These are phyloP conservation scores for Cordyceps cateniannulata DNA, from an alignment of 2,329 filamentous ascomycete species.

Conservation along the genomic window DNA sequence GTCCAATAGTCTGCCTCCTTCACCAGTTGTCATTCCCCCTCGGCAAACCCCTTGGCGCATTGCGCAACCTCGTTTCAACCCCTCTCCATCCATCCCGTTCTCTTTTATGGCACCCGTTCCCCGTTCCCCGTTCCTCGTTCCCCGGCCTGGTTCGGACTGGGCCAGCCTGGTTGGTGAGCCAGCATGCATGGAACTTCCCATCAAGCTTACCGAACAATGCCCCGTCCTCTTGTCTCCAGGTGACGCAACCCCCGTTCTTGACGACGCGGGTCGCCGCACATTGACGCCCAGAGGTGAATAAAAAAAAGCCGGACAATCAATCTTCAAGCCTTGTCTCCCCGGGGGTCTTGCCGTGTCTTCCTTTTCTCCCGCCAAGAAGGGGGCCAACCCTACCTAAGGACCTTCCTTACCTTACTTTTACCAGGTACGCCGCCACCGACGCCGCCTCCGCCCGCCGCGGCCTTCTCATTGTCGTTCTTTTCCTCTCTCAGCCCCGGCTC, in stretches of 20 bases:
- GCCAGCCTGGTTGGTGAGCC: neutral
- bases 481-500: neutral
- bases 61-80: no score
- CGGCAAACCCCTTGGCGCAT: no score
- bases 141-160: neutral
- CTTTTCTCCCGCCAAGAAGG: neutral
- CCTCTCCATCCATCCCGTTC: no score
- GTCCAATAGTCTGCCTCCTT: no score
- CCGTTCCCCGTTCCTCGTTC: neutral
- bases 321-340: neutral
- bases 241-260: neutral
- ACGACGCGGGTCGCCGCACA: neutral
- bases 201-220: neutral
- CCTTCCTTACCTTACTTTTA: no score
- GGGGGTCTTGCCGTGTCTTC: neutral
- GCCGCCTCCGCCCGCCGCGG: slow-evolving; percentile 12
- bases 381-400: neutral
- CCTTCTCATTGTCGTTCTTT: slow-evolving; percentile 11
- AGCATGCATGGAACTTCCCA: neutral
- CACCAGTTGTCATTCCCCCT: no score
- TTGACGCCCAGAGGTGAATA: neutral
- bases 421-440: neutral
- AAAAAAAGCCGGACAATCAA: neutral
- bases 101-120: no score
- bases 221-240: neutral